Evolutionary conservation across 1,139 yeast species (phyloP).

Genomic region (Suhomyces chickasaworum): DNA sequence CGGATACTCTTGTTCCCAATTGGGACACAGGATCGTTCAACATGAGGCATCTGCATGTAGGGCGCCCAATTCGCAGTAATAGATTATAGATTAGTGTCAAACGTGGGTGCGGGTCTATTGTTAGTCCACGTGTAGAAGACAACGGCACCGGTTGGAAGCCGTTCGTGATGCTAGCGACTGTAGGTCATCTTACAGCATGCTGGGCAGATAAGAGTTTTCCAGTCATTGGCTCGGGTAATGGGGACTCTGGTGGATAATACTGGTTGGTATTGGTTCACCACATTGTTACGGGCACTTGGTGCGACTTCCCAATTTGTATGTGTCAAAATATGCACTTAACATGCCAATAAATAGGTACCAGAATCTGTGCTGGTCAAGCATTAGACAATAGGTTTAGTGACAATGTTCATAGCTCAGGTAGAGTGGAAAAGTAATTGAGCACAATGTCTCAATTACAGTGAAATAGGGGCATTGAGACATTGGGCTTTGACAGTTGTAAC

Average conservation of each 20-base stretch:
- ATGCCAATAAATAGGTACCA: neutral
- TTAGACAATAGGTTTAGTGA: no score
- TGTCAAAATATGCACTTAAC: neutral
- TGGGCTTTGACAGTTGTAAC: no score
- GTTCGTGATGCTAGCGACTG: neutral
- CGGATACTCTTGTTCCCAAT: neutral
- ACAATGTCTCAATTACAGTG: no score
- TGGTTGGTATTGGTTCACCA: neutral
- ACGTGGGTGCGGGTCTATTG: neutral
- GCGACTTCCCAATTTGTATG: neutral
- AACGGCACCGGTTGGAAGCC: neutral
- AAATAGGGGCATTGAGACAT: no score
- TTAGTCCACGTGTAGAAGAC: neutral
- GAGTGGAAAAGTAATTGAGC: no score
- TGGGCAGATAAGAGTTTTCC: no score
- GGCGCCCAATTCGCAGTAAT: neutral
- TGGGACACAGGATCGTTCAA: neutral
- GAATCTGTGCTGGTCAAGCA: no score
- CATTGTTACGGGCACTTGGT: neutral
- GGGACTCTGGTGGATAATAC: no score
- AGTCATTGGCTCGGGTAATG: no score
- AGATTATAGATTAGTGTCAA: neutral
- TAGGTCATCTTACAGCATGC: no score
- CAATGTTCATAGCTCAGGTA: no score
- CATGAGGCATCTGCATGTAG: neutral